Conservation (phyloP, 176 grass and related monocot species). For the Triticum dicoccoides region DNA sequence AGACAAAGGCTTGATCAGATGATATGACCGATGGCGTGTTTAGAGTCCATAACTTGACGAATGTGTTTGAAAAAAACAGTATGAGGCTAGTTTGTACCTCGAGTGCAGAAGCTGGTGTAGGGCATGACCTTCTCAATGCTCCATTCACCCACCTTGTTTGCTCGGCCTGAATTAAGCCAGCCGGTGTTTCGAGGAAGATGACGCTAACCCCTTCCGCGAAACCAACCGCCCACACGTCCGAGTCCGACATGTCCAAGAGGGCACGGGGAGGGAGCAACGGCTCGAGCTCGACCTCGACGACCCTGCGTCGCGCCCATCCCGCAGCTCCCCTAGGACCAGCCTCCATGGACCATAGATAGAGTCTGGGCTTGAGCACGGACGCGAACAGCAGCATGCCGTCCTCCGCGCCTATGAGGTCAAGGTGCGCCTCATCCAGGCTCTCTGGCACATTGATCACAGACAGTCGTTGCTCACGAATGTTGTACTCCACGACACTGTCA, state of each 20-base stretch:
- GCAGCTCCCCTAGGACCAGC: neutral
- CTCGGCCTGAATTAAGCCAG: neutral
- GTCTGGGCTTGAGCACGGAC: neutral
- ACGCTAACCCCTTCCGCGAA: neutral
- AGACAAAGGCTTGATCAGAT: neutral
- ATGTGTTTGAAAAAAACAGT: neutral
- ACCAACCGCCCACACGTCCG: neutral
- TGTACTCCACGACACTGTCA: neutral
- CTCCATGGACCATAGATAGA: neutral
- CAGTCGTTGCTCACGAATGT: neutral
- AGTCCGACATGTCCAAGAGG: neutral
- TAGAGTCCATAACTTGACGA: neutral
- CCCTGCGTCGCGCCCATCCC: neutral
- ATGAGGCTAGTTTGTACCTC: neutral
- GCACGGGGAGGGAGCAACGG: neutral
- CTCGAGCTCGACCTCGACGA: neutral
- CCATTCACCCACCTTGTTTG: neutral
- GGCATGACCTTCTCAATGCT: neutral
- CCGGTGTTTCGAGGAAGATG: neutral
- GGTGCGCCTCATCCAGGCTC: accelerated
- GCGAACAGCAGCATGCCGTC: neutral
- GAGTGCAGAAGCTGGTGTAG: neutral
- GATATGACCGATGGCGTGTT: neutral
- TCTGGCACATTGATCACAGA: neutral
- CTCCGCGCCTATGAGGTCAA: neutral